Evolutionary conservation across 2,329 filamentous ascomycete genomes (phyloP), one percentile per base, ranked within the genome.

Genomic region (Sodiomyces alkalinus): DNA sequence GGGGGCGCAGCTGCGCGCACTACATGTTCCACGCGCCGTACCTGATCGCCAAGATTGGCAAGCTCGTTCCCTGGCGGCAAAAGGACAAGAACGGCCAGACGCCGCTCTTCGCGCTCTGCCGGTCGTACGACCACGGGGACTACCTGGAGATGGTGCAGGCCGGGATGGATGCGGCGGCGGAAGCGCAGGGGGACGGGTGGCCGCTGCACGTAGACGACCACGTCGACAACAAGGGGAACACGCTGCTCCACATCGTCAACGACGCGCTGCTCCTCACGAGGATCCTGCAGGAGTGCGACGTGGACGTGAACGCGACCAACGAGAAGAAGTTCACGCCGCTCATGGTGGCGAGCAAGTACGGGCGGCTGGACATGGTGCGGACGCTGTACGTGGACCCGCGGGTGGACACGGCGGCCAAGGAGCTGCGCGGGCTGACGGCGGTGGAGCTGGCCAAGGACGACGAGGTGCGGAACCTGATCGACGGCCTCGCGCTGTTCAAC

Each of bases 301-400:
- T 85, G n/a, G 85, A 98, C 46, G 81, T 87, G 31, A 98, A 98
- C 52, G 86, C 87, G 7, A 80, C 77, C 7, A 98, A 98, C 45
- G 86, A 96, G 42, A 93, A 83, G 55, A 78, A 73, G 26, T 96
- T 98, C 46, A 98, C 92, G 0, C 77, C 90, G 2, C 62, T 98
- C 32, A 98, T 98, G 90, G 80, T 98, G 36, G 87, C 87, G 6
- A 96, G 87, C 65, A 98, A 98, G 51, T 98, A 96, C 46, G 90
- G 90, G 19, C 73, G 90, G 36, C 79, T 92, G 30, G 90, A 96
- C 42, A 82, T 93, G 62, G 87, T 98, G 12, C 68, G 86, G 33
- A 75, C 77, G 7, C 64, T 98, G 5, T 96, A 92, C 49, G 69
- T 77, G 22, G 90, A 98, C 47, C 71, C 82, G 15, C 65, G 92